Conservation (phyloP, 306 rosid species). For the Ceratonia siliqua region DNA sequence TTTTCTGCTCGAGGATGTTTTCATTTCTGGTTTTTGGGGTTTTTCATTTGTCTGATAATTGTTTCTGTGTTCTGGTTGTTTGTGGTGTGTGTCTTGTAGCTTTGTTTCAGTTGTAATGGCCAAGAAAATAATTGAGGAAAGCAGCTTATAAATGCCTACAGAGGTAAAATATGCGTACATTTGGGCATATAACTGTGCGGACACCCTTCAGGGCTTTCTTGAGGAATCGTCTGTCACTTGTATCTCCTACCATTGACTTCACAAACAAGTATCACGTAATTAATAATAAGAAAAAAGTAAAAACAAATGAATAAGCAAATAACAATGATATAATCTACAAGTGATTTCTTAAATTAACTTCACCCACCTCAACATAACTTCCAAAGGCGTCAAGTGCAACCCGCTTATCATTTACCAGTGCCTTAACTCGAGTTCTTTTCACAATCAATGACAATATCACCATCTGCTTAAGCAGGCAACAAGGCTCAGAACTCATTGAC, state of each 20-base stretch:
- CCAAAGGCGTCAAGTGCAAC: slow-evolving; percentile 95
- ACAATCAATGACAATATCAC: slow-evolving; percentile 87
- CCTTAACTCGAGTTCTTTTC: slow-evolving; percentile 71
- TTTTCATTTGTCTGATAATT: background rate
- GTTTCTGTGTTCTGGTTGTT: background rate
- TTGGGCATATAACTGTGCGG: slow-evolving; percentile 83
- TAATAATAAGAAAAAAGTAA: slow-evolving; percentile 22
- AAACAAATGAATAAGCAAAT: slow-evolving; percentile 14
- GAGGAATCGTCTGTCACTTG: slow-evolving; percentile 61
- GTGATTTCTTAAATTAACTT: slow-evolving; percentile 31
- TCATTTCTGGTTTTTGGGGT: background rate
- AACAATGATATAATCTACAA: background rate
- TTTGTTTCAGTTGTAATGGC: background rate
- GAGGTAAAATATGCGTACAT: slow-evolving; percentile 52
- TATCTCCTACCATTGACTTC: slow-evolving; percentile 78
- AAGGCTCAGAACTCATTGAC: slow-evolving; percentile 36
- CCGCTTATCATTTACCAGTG: slow-evolving; percentile 83
- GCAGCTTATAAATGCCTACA: slow-evolving; percentile 6
- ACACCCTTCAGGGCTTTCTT: slow-evolving; percentile 82
- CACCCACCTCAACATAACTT: slow-evolving; percentile 82
- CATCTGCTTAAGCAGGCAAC: slow-evolving; percentile 67
- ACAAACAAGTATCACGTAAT: slow-evolving; percentile 31
- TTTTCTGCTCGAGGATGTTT: background rate
- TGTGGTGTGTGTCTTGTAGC: background rate
- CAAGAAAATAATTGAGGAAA: background rate